phyloP scores from a whole-genome alignment of 768 basidiomycete species.

The Mycena rosella region DNA sequence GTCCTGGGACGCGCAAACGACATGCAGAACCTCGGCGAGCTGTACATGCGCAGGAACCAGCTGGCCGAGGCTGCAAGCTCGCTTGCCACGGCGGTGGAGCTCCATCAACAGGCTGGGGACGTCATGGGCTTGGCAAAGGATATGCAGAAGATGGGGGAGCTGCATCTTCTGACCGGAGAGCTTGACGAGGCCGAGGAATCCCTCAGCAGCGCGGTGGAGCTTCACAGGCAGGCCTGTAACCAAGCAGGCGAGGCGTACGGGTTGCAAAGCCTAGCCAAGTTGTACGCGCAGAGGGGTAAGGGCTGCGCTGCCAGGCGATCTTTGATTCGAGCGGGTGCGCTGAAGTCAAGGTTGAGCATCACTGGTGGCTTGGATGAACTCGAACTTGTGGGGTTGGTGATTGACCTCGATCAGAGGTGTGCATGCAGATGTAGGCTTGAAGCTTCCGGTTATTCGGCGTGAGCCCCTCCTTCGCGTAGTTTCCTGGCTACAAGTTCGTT shows the following conservation, averaged over 20 bases:
- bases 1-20: slow-evolving; percentile 34
- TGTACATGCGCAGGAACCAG: slow-evolving; percentile 30
- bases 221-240: slow-evolving; percentile 27
- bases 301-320: neutral
- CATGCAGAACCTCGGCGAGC: slow-evolving; percentile 32
- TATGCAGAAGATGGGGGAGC: slow-evolving; percentile 30
- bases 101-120: slow-evolving; percentile 35
- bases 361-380: neutral
- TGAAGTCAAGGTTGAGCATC: slow-evolving; percentile 12
- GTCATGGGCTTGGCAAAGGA: slow-evolving; percentile 29
- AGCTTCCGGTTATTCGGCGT: slow-evolving; percentile 15
- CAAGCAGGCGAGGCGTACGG: slow-evolving; percentile 26
- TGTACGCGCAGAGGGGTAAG: slow-evolving; percentile 20
- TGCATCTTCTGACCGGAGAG: slow-evolving; percentile 13
- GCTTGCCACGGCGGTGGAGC: slow-evolving; percentile 34
- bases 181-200: slow-evolving; percentile 25
- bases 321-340: slow-evolving; percentile 15
- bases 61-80: slow-evolving; percentile 32
- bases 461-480: neutral
- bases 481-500: too few species aligned
- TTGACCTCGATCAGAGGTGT: slow-evolving; percentile 6
- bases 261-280: slow-evolving; percentile 24
- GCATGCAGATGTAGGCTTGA: slow-evolving; percentile 12
- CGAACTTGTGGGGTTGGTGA: neutral
- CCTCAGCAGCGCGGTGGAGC: slow-evolving; percentile 27